Percentiles rank a stretch among this genome's conserved stretches.
Conservation (phyloP, 139 green algal species). For the Picochlorum sp. region DNA sequence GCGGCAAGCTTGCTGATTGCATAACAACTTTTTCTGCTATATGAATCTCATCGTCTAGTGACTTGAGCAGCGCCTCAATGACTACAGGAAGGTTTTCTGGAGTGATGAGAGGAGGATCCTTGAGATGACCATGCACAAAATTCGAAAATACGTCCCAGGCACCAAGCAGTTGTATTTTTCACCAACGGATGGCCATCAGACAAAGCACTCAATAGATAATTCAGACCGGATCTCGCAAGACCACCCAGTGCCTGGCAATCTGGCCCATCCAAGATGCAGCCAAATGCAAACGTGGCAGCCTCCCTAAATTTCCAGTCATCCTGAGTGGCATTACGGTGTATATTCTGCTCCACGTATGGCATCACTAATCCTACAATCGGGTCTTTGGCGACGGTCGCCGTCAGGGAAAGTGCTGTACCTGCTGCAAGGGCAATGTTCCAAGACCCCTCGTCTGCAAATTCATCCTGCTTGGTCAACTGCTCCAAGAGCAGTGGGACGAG, state of each 20-base stretch:
- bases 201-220: conserved; percentile 60
- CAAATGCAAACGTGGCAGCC: conserved; percentile 93
- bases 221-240: conserved; percentile 63
- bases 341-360: conserved; percentile 76
- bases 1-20: conserved; percentile 74
- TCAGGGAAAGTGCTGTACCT: conserved; percentile 80
- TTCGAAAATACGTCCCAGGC: conserved; percentile 89
- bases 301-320: conserved; percentile 88
- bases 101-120: conserved; percentile 34
- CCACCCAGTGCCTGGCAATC: conserved; percentile 40
- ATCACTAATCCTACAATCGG: conserved; percentile 79
- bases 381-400: conserved; percentile 60
- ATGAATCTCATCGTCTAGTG: conserved; percentile 66
- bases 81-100: conserved; percentile 51
- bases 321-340: conserved; percentile 50
- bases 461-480: conserved; percentile 95
- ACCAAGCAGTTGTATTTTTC: conserved; percentile 93
- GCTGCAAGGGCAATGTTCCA: conserved; percentile 91
- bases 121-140: conserved; percentile 68
- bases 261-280: conserved; percentile 91
- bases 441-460: conserved; percentile 76
- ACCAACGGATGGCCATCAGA: conserved; percentile 74
- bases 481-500: conserved; percentile 89
- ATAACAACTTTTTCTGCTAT: conserved; percentile 85
- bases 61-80: conserved; percentile 50